Percentiles rank a stretch among this genome's conserved stretches.
These are phyloP conservation scores for Lichtheimia hyalospora DNA, from an alignment of 371 early-diverging fungal genomes.

Conservation along the genomic window DNA sequence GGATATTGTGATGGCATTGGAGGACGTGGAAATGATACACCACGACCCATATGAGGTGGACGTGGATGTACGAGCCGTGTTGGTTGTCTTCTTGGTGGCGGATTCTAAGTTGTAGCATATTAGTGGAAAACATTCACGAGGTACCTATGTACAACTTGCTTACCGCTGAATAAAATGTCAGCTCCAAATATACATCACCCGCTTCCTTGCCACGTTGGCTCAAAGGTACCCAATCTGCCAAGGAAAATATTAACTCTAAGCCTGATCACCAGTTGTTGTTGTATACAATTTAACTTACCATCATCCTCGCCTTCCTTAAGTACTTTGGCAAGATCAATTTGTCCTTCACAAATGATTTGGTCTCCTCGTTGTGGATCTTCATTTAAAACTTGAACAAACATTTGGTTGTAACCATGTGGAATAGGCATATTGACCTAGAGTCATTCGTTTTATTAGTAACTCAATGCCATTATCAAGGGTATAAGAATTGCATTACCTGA, in stretches of 20 bases:
- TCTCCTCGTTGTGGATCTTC: conserved; percentile 17
- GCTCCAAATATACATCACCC: conserved; percentile 55
- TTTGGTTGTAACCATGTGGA: conserved; percentile 33
- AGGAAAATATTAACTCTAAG: background rate
- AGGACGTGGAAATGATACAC: conserved; percentile 17
- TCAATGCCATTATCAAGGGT: background rate
- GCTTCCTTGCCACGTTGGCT: conserved; percentile 51
- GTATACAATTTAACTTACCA: conserved; percentile 39
- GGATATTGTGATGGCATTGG: conserved; percentile 12
- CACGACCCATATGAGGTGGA: conserved; percentile 16
- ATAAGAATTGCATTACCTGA: conserved; percentile 35
- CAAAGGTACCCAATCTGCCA: conserved; percentile 59
- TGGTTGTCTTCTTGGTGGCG: conserved; percentile 44
- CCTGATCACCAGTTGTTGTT: background rate
- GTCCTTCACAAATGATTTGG: conserved; percentile 37
- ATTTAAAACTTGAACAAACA: conserved; percentile 39
- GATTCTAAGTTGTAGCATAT: conserved; percentile 24
- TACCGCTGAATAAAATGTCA: conserved; percentile 62
- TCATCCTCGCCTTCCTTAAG: conserved; percentile 67
- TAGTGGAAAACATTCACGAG: conserved; percentile 2
- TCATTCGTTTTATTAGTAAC: background rate
- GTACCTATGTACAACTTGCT: conserved; percentile 13
- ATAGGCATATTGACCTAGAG: conserved; percentile 44
- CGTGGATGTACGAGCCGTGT: conserved; percentile 28
- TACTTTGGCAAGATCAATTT: conserved; percentile 62